phyloP scores from a whole-genome alignment of 768 basidiomycete genomes.

The Lactarius vividus region DNA sequence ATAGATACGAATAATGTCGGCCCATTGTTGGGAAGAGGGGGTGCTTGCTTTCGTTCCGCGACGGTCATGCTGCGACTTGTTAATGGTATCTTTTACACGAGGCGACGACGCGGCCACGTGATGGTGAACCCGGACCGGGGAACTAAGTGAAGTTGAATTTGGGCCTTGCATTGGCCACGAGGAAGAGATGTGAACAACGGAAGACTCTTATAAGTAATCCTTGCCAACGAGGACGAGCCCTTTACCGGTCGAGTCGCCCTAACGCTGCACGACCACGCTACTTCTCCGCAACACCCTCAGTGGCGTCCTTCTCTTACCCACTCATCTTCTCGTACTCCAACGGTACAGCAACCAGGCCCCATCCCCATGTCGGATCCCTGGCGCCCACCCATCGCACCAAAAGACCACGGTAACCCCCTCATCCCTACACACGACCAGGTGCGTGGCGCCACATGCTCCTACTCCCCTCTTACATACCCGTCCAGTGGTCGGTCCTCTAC shows the following conservation, averaged over 20 bases:
- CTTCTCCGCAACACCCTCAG: constrained; percentile 9
- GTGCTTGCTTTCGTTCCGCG: background rate
- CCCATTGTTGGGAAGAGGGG: no score
- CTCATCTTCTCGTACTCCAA: constrained; percentile 2
- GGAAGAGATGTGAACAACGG: constrained; percentile 1
- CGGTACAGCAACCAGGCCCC: background rate
- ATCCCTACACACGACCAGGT: constrained; percentile 26
- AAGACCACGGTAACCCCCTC: constrained; percentile 2
- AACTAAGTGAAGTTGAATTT: background rate
- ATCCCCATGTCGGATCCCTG: constrained; percentile 17
- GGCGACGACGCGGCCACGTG: background rate
- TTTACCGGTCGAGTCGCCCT: background rate
- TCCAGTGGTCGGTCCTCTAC: constrained; percentile 69
- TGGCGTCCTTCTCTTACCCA: background rate
- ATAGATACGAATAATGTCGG: background rate
- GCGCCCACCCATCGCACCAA: constrained; percentile 7
- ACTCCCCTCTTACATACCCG: constrained; percentile 5
- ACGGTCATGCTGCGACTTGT: no score
- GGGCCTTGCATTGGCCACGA: constrained; percentile 15
- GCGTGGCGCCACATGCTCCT: constrained; percentile 4
- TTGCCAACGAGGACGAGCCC: background rate
- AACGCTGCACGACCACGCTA: background rate
- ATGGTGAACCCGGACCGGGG: background rate
- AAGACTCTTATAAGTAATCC: constrained; percentile 11
- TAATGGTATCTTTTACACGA: no score